Conservation (phyloP, 805 yeast genomes). For the Metschnikowia colocasiae region DNA sequence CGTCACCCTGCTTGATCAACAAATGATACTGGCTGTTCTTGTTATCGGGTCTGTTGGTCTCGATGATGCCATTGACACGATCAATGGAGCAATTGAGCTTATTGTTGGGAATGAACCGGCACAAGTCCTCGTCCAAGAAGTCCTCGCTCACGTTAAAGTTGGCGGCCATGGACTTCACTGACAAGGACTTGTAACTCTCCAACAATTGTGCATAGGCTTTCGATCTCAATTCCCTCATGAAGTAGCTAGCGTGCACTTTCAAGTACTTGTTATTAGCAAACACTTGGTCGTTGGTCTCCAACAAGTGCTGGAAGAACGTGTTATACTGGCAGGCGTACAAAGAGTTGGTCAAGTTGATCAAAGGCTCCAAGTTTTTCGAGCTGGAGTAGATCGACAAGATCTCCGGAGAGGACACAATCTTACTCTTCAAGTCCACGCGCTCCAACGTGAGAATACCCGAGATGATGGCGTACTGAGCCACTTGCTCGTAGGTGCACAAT, state of each 20-base stretch:
- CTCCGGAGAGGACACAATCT: constrained; percentile 92
- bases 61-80: constrained; percentile 90
- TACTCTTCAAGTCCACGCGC: constrained; percentile 78
- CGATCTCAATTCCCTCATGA: constrained; percentile 88
- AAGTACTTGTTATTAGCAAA: constrained; percentile 62
- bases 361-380: constrained; percentile 69
- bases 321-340: constrained; percentile 86
- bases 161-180: constrained; percentile 88
- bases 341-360: constrained; percentile 78
- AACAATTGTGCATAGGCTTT: constrained; percentile 91
- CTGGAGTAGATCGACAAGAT: constrained; percentile 74
- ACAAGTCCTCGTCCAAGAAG: constrained; percentile 81
- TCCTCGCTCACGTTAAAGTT: constrained; percentile 87
- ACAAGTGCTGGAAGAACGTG: constrained; percentile 68
- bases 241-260: constrained; percentile 74
- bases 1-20: constrained; percentile 89
- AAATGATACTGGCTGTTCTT: constrained; percentile 90
- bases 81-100: constrained; percentile 94
- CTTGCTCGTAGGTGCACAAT: constrained; percentile 80
- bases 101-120: constrained; percentile 89
- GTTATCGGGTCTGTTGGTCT: constrained; percentile 94
- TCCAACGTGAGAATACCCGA: constrained; percentile 83
- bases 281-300: constrained; percentile 72
- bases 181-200: constrained; percentile 89
- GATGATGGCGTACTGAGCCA: constrained; percentile 82